Base-by-base conservation (phyloP, 139 green algal genomes). In the Chara braunii region DNA sequence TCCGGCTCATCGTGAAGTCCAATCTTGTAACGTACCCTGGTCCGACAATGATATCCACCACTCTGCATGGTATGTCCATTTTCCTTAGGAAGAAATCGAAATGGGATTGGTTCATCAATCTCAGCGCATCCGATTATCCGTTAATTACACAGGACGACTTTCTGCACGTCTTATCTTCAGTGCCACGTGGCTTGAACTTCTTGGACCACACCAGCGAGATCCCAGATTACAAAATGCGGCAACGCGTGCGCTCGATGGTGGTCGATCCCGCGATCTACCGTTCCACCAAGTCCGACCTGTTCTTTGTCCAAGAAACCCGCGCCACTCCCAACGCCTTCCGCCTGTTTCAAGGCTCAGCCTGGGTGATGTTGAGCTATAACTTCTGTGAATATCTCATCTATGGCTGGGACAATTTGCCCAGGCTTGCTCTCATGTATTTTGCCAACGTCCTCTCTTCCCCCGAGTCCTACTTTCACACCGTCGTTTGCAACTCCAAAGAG, bases 61-160 rank as follows among this genome's bases (percentile, higher is more conserved):
- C 29, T 14, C 58, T 67, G 9, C 58, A 67, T 45, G 29, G 58
- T 12, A 29, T 66, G 33, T 42, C 58, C 42, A 67, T 67, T n/a
- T 45, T 67, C 7, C 22, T 67, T 29, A 9, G 43, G 43, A 6
- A 66, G 11, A 7, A 45, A 7, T 65, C 37, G 50, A 28, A 70
- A 23, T 70, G 61, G 61, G 51, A 70, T 32, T 70, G 61, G 61
- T 70, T 45, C 29, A 70, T 70, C 29, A 70, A 70, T 14, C 61
- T 70, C 32, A 68, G 51, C 50, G 61, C 61, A 9, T 23, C 61
- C 22, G 61, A 70, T 4, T 70, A 70, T 44, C 61, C 61, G 12
- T 30, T 70, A 2, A 28, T 68, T 18, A 22, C 61, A 4, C 50
- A 70, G 26, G 60, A 70, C 48, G 54, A 64, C 28, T 11, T 64